A percentile compares a stretch with the other conserved stretches of the same genome.
Evolutionary conservation across 2,329 filamentous ascomycete genomes (phyloP).

Genomic region (Phyllosticta citriasiana): DNA sequence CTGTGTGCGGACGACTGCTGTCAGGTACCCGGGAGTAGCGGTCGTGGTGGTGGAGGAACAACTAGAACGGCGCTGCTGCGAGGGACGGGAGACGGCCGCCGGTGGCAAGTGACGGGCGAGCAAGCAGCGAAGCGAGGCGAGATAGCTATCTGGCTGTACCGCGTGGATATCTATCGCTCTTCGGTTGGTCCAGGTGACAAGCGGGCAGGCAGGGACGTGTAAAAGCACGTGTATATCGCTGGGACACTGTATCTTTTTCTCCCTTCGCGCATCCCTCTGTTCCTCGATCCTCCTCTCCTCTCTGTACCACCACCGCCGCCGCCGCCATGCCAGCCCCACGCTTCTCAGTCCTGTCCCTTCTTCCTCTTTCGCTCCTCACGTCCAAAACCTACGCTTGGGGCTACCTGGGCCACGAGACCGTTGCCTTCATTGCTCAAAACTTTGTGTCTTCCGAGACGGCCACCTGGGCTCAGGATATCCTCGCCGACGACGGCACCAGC

Average conservation of each 20-base stretch:
- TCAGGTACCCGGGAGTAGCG: not conserved
- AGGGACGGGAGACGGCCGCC: not conserved
- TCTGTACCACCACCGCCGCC: not conserved
- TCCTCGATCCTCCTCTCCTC: not conserved
- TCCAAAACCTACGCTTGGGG: constrained; percentile 38
- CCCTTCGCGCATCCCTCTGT: not conserved
- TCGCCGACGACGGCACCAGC: constrained; percentile 33
- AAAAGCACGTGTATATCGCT: not conserved
- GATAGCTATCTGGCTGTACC: not conserved
- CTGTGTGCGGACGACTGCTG: not conserved
- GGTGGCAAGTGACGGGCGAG: not conserved
- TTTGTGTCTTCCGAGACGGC: constrained; percentile 35
- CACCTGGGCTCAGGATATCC: constrained; percentile 34
- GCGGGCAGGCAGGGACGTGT: not conserved
- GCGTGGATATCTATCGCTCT: not conserved
- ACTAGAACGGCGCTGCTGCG: not conserved
- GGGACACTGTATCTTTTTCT: not conserved
- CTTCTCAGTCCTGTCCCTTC: not conserved
- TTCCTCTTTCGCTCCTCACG: constrained; percentile 14
- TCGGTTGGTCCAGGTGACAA: not conserved
- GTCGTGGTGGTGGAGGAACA: not conserved
- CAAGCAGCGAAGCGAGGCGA: not conserved
- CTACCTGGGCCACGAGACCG: constrained; percentile 42
- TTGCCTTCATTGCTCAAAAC: constrained; percentile 45
- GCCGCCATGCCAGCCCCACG: not conserved